A percentile compares a stretch with the other conserved stretches of the same genome.
Evolutionary conservation across 2,329 filamentous ascomycete genomes (phyloP).

Genomic region (Calonectria multiphialidica): DNA sequence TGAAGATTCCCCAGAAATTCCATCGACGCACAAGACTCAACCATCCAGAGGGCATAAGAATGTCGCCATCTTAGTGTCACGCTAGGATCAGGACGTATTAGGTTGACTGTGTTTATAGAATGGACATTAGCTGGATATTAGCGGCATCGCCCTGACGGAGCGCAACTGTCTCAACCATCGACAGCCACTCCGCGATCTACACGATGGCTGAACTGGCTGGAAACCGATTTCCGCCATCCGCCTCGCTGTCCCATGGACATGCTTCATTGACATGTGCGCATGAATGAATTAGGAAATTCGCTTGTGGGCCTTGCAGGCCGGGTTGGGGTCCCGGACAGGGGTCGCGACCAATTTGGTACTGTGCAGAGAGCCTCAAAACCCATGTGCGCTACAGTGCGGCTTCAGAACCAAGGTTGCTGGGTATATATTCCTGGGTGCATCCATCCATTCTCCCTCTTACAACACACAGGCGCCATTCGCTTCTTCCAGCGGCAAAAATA

Average conservation of each 20-base stretch:
- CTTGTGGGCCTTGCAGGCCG: neutral
- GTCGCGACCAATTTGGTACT: neutral
- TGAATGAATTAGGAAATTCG: neutral
- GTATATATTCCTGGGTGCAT: neutral
- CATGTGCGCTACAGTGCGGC: conserved; percentile 5
- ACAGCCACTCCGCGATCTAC: neutral
- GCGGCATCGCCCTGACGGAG: neutral
- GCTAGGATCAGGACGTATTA: too few relatives aligned
- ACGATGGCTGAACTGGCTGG: neutral
- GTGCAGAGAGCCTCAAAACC: neutral
- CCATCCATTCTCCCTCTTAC: neutral
- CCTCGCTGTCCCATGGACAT: neutral
- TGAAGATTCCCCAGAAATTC: too few relatives aligned
- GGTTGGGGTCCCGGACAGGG: neutral
- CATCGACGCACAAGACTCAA: too few relatives aligned
- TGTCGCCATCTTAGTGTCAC: too few relatives aligned
- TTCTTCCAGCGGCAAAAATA: neutral
- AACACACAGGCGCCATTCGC: neutral
- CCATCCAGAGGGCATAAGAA: too few relatives aligned
- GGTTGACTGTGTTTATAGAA: too few relatives aligned
- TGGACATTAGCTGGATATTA: too few relatives aligned
- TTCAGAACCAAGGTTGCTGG: neutral
- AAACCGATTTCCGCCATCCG: neutral
- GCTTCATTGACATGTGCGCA: neutral
- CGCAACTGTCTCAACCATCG: neutral